Evolutionary conservation across 78 protist species (phyloP).

Genomic region (Creolimax fragrantissima): DNA sequence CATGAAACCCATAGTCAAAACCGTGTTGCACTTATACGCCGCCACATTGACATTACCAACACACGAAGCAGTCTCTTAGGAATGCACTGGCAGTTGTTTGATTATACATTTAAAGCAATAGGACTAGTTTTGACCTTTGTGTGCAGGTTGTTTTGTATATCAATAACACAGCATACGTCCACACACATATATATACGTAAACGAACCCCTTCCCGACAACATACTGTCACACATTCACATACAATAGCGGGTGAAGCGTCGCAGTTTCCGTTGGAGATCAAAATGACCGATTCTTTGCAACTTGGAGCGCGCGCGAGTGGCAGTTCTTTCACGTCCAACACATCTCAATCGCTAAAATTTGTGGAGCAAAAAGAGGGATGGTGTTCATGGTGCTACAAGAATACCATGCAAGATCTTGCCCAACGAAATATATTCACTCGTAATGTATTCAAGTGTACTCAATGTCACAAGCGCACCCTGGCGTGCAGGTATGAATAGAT

Average conservation of each 20-base stretch:
- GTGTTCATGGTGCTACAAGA: background rate
- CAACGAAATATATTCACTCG: background rate
- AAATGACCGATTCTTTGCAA: background rate
- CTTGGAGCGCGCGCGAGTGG: background rate
- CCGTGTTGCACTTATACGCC: too few relatives aligned
- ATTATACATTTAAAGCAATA: too few relatives aligned
- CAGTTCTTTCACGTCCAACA: background rate
- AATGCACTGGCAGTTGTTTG: too few relatives aligned
- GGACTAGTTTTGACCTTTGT: too few relatives aligned
- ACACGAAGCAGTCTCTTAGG: too few relatives aligned
- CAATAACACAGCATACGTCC: background rate
- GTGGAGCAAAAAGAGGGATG: background rate
- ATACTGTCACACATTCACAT: background rate
- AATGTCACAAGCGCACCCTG: background rate
- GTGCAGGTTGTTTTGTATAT: too few relatives aligned
- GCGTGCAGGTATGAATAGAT: background rate
- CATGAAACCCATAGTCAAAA: too few relatives aligned
- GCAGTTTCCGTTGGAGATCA: background rate
- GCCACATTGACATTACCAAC: too few relatives aligned
- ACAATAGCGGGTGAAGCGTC: background rate
- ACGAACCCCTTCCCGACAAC: background rate
- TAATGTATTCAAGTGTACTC: background rate
- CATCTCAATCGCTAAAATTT: background rate
- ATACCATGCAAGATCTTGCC: background rate
- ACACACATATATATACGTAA: background rate